phyloP scores from a whole-genome alignment of 2,329 filamentous ascomycete genomes.

The Raffaelea albimanens region DNA sequence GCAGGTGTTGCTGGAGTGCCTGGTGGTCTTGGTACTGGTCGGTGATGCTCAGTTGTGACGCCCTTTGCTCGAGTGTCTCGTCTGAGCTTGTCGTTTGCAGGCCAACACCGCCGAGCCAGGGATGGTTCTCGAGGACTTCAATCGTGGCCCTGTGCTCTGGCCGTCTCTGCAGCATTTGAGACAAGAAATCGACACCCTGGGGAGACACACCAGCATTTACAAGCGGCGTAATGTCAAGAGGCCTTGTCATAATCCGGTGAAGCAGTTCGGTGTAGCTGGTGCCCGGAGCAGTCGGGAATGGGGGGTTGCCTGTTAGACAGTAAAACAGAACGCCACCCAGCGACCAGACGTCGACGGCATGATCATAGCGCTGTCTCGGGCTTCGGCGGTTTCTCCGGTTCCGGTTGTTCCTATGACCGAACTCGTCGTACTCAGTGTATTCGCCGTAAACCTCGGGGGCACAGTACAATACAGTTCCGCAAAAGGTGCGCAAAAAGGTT shows the following conservation, averaged over 20 bases:
- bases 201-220: conserved; percentile 49
- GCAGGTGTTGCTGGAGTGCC: conserved; percentile 13
- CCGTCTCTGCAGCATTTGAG: conserved; percentile 70
- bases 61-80: conserved; percentile 45
- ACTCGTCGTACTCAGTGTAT: conserved; percentile 58
- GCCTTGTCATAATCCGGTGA: conserved; percentile 73
- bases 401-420: conserved; percentile 53
- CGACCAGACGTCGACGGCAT: conserved; percentile 94
- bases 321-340: conserved; percentile 88
- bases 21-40: conserved; percentile 11
- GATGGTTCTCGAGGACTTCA: conserved; percentile 56
- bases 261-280: conserved; percentile 72
- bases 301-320: conserved; percentile 67
- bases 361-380: conserved; percentile 64
- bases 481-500: conserved; percentile 92
- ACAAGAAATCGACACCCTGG: conserved; percentile 63
- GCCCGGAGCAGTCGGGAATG: conserved; percentile 70
- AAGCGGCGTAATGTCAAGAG: conserved; percentile 58
- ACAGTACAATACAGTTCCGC: conserved; percentile 90
- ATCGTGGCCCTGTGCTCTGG: conserved; percentile 71
- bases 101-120: conserved; percentile 49
- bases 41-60: conserved; percentile 55
- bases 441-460: conserved; percentile 91
- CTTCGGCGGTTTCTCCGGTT: conserved; percentile 49
- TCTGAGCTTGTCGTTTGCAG: conserved; percentile 33